Evolutionary conservation across 768 basidiomycete species (phyloP), one percentile per base, ranked within the genome.

Genomic region (Saitozyma sp.): DNA sequence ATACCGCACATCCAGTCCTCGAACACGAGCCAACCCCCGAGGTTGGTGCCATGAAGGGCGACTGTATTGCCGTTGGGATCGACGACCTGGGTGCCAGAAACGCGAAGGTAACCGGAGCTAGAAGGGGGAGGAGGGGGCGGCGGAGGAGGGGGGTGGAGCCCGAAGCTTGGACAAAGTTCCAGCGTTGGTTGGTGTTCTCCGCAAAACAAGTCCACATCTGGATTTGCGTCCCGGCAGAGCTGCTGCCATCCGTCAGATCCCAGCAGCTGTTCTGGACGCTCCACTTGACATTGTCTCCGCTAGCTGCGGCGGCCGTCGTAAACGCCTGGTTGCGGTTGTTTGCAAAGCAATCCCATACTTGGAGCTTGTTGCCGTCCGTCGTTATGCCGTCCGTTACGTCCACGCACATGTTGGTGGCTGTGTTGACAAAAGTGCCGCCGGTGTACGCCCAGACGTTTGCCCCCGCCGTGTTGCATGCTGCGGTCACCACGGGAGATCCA

Each of bases 1-100:
- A 75, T 75, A 61, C 74, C 74, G 50, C 66, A 67, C 74, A 75
- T 75, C 74, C 74, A 75, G 56, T 75, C 69, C 54, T 75, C 74
- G 50, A 62, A 65, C 16, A 75, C 74, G 53, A 75, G 59, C 74
- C 74, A 75, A 17, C 74, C 74, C 52, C 74, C 74, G 38, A 75
- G 61, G 67, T 75, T 75, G 50, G 61, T 63, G 52, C 74, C 74
- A 37, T 62, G 58, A 52, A 72, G 62, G 56, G 72, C 62, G 48
- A 75, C 66, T n/a, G 63, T 50, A 57, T 75, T 75, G 46, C 74
- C 74, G 43, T 40, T 55, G n/a, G 60, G 40, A 60, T 75, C 74
- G 48, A 75, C 74, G 55, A 75, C 56, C 50, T 65, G 66, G 40
- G 65, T 69, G 13, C 74, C 74, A 13, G 56, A 56, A 10, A 68